phyloP scores from a whole-genome alignment of 2,329 filamentous ascomycete species.

The Chaetomium sp. region DNA sequence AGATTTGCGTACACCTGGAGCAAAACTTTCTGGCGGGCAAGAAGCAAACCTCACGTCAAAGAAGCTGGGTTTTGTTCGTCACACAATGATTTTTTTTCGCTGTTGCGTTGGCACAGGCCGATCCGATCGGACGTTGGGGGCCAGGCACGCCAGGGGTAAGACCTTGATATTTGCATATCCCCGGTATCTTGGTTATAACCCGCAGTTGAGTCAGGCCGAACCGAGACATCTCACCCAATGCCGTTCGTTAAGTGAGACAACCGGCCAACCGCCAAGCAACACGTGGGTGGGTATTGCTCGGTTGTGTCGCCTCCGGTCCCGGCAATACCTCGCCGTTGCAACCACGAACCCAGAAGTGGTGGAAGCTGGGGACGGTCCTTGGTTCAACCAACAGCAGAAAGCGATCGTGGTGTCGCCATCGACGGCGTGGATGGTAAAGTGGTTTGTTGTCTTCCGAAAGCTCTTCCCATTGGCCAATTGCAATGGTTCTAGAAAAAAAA shows the following conservation, averaged over 20 bases:
- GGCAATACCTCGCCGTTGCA: background rate
- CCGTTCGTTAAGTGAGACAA: background rate
- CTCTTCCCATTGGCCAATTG: background rate
- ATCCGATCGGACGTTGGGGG: background rate
- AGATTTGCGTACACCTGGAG: background rate
- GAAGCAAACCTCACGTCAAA: no score
- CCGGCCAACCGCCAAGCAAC: background rate
- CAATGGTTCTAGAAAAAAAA: background rate
- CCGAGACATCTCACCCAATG: background rate
- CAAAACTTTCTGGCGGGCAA: background rate
- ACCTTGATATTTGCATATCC: conserved; percentile 1
- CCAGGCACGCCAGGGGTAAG: background rate
- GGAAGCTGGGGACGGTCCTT: no score
- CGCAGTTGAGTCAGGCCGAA: conserved; percentile 12
- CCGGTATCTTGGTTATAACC: background rate
- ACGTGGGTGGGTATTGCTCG: background rate
- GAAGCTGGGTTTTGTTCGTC: background rate
- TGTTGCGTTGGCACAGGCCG: background rate
- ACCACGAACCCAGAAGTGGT: no score
- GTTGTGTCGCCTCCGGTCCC: conserved; percentile 2
- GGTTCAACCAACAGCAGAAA: background rate
- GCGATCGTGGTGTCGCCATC: conserved; percentile 4
- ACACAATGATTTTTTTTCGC: background rate
- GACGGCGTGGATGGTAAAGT: background rate
- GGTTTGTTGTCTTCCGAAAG: background rate